Percentiles rank a stretch among this genome's conserved stretches.
Conservation (phyloP, 1,284 basidiomycete genomes). For the Cutaneotrichosporon cutaneum region DNA sequence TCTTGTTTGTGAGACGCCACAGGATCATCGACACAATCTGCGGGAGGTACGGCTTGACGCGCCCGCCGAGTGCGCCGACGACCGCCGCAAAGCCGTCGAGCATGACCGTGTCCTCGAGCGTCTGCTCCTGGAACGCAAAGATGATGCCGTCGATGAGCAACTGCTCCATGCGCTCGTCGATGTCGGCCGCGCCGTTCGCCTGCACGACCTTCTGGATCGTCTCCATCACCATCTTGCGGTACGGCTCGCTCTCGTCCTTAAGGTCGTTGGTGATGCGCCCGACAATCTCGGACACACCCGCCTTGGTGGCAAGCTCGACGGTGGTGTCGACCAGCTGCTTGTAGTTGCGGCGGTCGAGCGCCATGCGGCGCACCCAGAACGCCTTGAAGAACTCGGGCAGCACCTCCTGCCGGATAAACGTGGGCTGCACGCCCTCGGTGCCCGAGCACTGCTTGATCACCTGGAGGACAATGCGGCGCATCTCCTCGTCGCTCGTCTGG, state of each 20-base stretch:
- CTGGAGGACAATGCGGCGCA: conserved; percentile 99
- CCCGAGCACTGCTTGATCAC: conserved; percentile 99
- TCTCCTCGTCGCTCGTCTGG: conserved; percentile 98
- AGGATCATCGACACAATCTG: conserved; percentile 99
- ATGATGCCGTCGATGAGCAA: conserved; percentile 97
- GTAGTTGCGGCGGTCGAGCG: conserved; percentile 93
- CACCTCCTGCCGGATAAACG: conserved; percentile 94
- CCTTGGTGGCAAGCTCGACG: conserved; percentile 94
- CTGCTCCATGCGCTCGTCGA: conserved; percentile 92
- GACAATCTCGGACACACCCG: conserved; percentile 93
- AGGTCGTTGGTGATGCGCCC: conserved; percentile 92
- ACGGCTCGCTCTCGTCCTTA: conserved; percentile 94
- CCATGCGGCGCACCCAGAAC: conserved; percentile 98
- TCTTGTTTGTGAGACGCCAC: conserved; percentile 99
- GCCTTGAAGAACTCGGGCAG: conserved; percentile 99
- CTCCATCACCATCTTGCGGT: conserved; percentile 99
- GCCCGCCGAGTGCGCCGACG: conserved; percentile 92
- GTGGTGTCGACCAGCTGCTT: conserved; percentile 98
- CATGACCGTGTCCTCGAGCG: conserved; percentile 98
- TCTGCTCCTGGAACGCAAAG: conserved; percentile 99
- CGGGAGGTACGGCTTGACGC: conserved; percentile 97
- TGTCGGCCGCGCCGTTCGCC: conserved; percentile 89
- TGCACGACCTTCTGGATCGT: conserved; percentile 96
- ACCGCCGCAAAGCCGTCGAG: conserved; percentile 97
- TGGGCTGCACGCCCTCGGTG: conserved; percentile 91